phyloP scores from a whole-genome alignment of 2,329 filamentous ascomycete genomes.

The Alternaria incomplexa region DNA sequence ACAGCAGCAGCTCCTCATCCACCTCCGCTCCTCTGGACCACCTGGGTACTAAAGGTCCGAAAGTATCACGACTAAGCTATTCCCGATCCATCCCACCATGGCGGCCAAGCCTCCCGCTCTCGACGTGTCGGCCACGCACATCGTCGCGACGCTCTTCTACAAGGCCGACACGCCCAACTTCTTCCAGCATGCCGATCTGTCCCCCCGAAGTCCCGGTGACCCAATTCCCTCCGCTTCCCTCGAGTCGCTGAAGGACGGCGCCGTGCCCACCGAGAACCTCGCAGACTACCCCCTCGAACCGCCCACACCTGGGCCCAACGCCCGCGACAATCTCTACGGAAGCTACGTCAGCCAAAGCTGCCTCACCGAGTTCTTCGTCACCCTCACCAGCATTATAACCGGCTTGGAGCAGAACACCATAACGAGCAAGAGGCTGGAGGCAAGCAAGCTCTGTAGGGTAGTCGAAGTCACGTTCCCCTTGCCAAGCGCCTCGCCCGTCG shows the following conservation, averaged over 20 bases:
- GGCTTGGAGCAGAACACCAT: constrained; percentile 57
- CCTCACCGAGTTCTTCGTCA: constrained; percentile 62
- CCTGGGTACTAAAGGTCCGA: neutral
- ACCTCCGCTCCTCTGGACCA: neutral
- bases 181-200: constrained; percentile 57
- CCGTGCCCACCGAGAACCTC: constrained; percentile 58
- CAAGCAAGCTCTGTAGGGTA: constrained; percentile 64
- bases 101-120: constrained; percentile 22
- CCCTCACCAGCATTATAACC: constrained; percentile 56
- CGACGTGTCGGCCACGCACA: constrained; percentile 27
- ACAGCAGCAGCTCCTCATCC: neutral
- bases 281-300: constrained; percentile 62
- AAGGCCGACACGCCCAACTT: constrained; percentile 42
- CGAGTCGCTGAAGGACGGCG: constrained; percentile 51
- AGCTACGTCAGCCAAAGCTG: constrained; percentile 62
- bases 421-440: constrained; percentile 63
- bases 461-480: constrained; percentile 71
- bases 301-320: constrained; percentile 60
- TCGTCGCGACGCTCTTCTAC: constrained; percentile 50
- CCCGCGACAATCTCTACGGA: constrained; percentile 62
- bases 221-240: constrained; percentile 41
- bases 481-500: constrained; percentile 55
- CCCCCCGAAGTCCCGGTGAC: constrained; percentile 43
- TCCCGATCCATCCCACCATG: constrained; percentile 11
- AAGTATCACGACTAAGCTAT: neutral